These are phyloP conservation scores for Lentinula raphanica DNA, from an alignment of 768 basidiomycete species.

Conservation along the genomic window DNA sequence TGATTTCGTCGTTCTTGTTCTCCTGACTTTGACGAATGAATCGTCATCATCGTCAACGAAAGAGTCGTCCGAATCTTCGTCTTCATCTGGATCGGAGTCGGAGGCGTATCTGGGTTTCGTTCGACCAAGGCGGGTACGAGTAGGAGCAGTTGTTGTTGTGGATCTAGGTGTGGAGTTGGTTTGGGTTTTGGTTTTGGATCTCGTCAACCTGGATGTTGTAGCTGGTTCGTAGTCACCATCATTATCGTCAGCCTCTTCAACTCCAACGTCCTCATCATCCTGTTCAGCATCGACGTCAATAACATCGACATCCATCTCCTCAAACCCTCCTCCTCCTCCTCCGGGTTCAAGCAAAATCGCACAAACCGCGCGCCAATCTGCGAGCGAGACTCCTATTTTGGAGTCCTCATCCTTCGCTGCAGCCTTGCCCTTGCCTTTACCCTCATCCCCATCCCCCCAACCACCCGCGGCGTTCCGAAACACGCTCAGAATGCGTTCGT, in stretches of 20 bases:
- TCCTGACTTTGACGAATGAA: too few relatives aligned
- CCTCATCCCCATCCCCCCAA: conserved; percentile 37
- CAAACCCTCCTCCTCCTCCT: conserved; percentile 18
- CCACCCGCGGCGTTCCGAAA: conserved; percentile 74
- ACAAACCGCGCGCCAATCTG: conserved; percentile 81
- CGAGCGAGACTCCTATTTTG: conserved; percentile 44
- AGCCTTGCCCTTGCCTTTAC: too few relatives aligned
- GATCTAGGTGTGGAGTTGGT: too few relatives aligned
- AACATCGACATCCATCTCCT: conserved; percentile 4
- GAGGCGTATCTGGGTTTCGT: too few relatives aligned
- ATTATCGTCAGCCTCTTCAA: conserved; percentile 15
- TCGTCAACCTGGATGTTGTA: too few relatives aligned
- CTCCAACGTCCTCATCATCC: background rate
- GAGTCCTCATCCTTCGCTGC: too few relatives aligned
- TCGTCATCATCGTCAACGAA: conserved; percentile 5
- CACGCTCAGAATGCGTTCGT: conserved; percentile 64
- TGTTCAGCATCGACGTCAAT: background rate
- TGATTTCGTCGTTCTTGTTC: too few relatives aligned
- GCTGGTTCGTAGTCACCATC: conserved; percentile 23
- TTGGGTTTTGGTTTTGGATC: background rate
- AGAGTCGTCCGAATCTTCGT: background rate
- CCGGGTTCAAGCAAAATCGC: conserved; percentile 59
- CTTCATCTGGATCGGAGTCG: background rate
- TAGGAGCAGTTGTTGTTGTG: too few relatives aligned
- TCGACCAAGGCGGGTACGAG: too few relatives aligned